Percentiles rank a stretch among this genome's conserved stretches.
These are phyloP conservation scores for Aspergillus ellipticus DNA, from an alignment of 495 filamentous ascomycete species.

Conservation along the genomic window DNA sequence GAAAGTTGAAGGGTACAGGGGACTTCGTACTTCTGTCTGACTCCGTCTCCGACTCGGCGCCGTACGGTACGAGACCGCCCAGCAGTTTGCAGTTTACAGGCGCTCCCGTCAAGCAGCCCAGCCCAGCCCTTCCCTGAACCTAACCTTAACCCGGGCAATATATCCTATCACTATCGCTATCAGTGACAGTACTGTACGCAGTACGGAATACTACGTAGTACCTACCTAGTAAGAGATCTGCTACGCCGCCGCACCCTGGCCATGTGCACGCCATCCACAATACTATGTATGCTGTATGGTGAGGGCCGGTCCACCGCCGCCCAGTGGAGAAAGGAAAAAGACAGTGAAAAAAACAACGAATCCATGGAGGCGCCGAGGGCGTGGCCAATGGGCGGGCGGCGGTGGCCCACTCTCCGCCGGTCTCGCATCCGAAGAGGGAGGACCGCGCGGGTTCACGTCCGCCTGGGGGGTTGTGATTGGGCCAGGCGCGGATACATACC, in stretches of 20 bases:
- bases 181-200: too few species aligned
- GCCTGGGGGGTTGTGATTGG: too few species aligned
- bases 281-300: not conserved
- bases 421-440: slow-evolving; percentile 6
- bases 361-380: not conserved
- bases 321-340: not conserved
- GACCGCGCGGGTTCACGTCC: too few species aligned
- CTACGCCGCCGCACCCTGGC: not conserved
- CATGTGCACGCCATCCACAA: not conserved
- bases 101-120: too few species aligned
- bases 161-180: too few species aligned
- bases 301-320: not conserved
- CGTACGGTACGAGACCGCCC: not conserved
- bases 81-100: too few species aligned
- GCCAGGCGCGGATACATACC: too few species aligned
- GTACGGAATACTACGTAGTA: too few species aligned
- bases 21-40: too few species aligned
- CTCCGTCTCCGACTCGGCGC: not conserved
- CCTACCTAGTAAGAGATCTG: too few species aligned
- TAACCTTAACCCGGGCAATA: not conserved
- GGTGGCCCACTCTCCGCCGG: slow-evolving; percentile 9
- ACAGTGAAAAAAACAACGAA: slow-evolving; percentile 1
- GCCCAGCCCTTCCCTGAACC: too few species aligned
- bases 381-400: not conserved
- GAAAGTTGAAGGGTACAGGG: too few species aligned